Evolutionary conservation across 208 protist species (phyloP).

Genomic region (Acanthamoeba rhysodes): DNA sequence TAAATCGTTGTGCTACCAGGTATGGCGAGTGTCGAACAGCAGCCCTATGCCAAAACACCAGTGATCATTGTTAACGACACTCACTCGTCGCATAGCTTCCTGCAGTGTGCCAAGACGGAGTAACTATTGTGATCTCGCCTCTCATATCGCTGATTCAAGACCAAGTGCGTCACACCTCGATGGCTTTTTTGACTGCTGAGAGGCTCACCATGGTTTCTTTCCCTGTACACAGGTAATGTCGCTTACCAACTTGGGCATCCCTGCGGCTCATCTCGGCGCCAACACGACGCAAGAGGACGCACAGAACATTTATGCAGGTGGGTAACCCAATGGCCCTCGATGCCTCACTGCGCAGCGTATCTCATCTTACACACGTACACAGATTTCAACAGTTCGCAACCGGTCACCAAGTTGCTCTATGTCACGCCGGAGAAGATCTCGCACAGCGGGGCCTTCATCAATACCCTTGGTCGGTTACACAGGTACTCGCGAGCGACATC

Average conservation of each 20-base stretch:
- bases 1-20: conserved; percentile 93
- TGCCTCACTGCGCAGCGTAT: not conserved
- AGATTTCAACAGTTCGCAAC: conserved; percentile 15
- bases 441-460: conserved; percentile 77
- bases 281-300: conserved; percentile 42
- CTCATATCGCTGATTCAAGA: conserved; percentile 97
- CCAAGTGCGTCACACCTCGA: conserved; percentile 89
- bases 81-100: conserved; percentile 89
- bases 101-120: conserved; percentile 82
- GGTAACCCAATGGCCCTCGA: no score
- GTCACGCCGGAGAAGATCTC: conserved; percentile 92
- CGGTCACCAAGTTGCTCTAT: conserved; percentile 89
- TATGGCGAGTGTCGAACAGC: not conserved
- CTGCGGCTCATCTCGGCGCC: conserved; percentile 12
- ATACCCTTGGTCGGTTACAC: conserved; percentile 78
- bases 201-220: not conserved
- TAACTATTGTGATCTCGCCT: conserved; percentile 95
- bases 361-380: not conserved
- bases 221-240: conserved; percentile 12
- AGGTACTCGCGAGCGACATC: not conserved
- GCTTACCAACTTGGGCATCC: conserved; percentile 50
- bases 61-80: not conserved
- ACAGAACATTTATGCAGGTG: conserved; percentile 50
- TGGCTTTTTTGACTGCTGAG: no score
- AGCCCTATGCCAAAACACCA: no score